These are phyloP conservation scores for Claviceps sp. DNA, from an alignment of 2,329 filamentous ascomycete genomes.

Conservation along the genomic window DNA sequence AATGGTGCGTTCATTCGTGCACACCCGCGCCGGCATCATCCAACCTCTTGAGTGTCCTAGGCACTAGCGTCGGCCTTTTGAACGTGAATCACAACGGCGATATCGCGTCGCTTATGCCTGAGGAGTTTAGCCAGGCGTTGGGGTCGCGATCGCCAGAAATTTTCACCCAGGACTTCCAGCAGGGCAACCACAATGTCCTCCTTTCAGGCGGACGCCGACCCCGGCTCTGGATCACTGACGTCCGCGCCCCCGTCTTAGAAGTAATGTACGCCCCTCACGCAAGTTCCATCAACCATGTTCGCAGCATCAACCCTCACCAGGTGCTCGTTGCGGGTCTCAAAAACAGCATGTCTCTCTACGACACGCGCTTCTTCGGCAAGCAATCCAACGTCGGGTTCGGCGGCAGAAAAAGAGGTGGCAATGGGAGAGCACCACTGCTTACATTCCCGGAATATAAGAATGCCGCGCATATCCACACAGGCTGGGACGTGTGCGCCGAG, in stretches of 20 bases:
- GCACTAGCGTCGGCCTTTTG: slow-evolving; percentile 34
- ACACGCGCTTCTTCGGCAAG: slow-evolving; percentile 31
- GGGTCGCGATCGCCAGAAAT: slow-evolving; percentile 21
- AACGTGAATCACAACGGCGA: slow-evolving; percentile 19
- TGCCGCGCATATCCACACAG: slow-evolving; percentile 31
- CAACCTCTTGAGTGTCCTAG: slow-evolving; percentile 30
- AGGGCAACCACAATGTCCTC: slow-evolving; percentile 29
- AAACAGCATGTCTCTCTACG: slow-evolving; percentile 40
- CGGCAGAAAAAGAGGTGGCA: not conserved
- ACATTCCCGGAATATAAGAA: slow-evolving; percentile 38
- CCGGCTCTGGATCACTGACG: slow-evolving; percentile 31
- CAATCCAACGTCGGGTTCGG: slow-evolving; percentile 9
- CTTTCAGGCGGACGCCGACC: slow-evolving; percentile 38
- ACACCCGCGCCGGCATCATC: slow-evolving; percentile 28
- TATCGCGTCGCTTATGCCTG: slow-evolving; percentile 21
- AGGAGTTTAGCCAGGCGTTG: slow-evolving; percentile 2
- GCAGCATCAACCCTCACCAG: slow-evolving; percentile 32
- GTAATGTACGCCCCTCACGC: slow-evolving; percentile 22
- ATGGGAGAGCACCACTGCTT: slow-evolving; percentile 26
- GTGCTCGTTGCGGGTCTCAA: slow-evolving; percentile 39
- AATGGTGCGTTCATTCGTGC: slow-evolving; percentile 26
- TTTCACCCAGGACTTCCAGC: slow-evolving; percentile 36
- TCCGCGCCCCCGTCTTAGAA: slow-evolving; percentile 22
- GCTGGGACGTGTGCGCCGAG: slow-evolving; percentile 36
- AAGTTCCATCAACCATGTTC: slow-evolving; percentile 35